Evolutionary conservation across 73 alveolate genomes (phyloP), one percentile per base, ranked within the genome.

Genomic region (Durusdinium trenchii): DNA sequence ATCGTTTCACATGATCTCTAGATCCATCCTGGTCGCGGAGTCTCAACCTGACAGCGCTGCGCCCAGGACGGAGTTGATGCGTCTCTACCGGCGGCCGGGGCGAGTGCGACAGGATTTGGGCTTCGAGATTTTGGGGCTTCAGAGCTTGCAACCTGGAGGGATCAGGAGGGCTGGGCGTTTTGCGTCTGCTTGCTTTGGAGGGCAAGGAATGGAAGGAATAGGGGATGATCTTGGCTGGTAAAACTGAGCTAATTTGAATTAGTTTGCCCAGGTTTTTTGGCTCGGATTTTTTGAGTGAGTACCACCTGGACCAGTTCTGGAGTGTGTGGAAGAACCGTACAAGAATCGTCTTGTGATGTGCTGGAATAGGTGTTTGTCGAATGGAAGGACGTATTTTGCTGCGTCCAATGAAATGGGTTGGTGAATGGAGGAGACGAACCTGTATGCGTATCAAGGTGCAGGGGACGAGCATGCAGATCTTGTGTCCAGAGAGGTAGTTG

Each of bases 21-120:
- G n/a, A n/a, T n/a, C n/a, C n/a, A n/a, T n/a, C n/a, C n/a, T n/a
- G n/a, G n/a, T n/a, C n/a, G n/a, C n/a, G n/a, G n/a, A n/a, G n/a
- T n/a, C n/a, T n/a, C n/a, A n/a, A n/a, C n/a, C n/a, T n/a, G n/a
- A n/a, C n/a, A n/a, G n/a, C n/a, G n/a, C n/a, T n/a, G n/a, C 36
- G 7, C 42, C 45, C 69, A 84, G 94, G 94, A 50, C 76, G 23
- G 94, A 84, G 52, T 40, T 84, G 50, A 52, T 84, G 52, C 94
- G 94, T 20, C 20, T 51, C 52, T 84, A 84, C 45, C 94, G 94
- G 38, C 76, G 51, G 20, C n/a, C n/a, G n/a, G 94, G 94, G 38
- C 73, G 94, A 3, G 94, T 84, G 48, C 94, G 94, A 36, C 94
- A 84, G 52, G 94, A 84, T 40, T 35, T 51, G 94, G 94, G 94